Evolutionary conservation across 805 yeast species (phyloP), one percentile per base, ranked within the genome.

Genomic region (Cyberlindnera euphorbiiphila): DNA sequence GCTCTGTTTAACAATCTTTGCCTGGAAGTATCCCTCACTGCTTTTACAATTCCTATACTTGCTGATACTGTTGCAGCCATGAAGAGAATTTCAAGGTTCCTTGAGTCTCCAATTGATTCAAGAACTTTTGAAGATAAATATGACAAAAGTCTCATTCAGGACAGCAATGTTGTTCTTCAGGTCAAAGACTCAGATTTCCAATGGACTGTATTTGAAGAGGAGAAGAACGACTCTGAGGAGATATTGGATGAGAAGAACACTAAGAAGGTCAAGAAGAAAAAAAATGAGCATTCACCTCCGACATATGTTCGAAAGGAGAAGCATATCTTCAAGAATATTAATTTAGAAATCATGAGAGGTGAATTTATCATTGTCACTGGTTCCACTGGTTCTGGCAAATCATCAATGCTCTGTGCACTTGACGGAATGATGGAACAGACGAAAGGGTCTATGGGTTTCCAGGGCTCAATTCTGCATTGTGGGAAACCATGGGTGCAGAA

Each of bases 401-500:
- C 88, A 0, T 81, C 91, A 0, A 60, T 86, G 19, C 65, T 86
- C 28, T 66, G 66, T 46, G 87, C 91, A 0, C 57, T 86, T 23
- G 63, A 81, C n/a, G 94, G 94, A 1, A 66, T 72, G 25, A 83
- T 85, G 82, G 64, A 66, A n/a, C 71, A 71, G 43, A n/a, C 31
- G 12, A 3, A n/a, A 1, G 62, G 61, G 0, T 28, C 46, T 0
- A 93, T 94, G 26, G 37, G 54, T 0, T 63, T 81, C 9, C 57
- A 60, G 29, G 88, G 88, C 3, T 59, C 45, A 49, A 71, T 70
- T 9, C 53, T 68, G n/a, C 54, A 65, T 29, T 72, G 77, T 39
- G 85, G 86, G 21, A 70, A 70, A 19, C 88, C 88, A 10, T 86
- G 95, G 95, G 72, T 85, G 26, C 86, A 81, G 53, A 86, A 85